Evolutionary conservation across 202 grass and related monocot genomes (phyloP), one percentile per base, ranked within the genome.

Genomic region (Elaeis oleifera): DNA sequence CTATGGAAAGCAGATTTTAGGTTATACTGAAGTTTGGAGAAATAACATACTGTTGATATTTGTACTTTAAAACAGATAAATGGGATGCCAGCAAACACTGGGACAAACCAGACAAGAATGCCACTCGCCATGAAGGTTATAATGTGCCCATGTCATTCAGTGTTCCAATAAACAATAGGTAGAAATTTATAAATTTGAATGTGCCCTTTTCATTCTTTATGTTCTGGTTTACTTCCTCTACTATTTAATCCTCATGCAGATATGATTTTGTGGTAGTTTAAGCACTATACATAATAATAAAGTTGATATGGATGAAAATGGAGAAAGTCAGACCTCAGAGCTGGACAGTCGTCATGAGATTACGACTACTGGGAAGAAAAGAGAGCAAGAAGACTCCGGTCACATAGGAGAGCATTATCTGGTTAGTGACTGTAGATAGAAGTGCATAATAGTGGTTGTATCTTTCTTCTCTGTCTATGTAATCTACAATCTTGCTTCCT

Each of bases 341-440:
- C 63, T 82, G 71, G 62, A 81, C 24, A 50, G 71, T 60, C 51
- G 67, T 58, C 54, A 66, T 48, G 74, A 69, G 53, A 55, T 57
- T 82, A 25, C 59, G 56, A 66, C 27, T 61, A 80, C 50, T 51
- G 79, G 89, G 89, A 91, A 79, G 71, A 84, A 91, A 83, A 61
- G 74, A 82, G 84, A 89, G 74, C 70, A 86, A 89, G 77, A 71
- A 97, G 79, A 80, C 74, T 62, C 64, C 73, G 81, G 68, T 75
- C 81, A 63, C 49, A 82, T 97, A 85, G 89, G 84, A 52, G 23
- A 18, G 68, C 72, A 80, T 56, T 20, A 44, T 44, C 36, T 44
- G 11, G 8, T 13, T 44, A 14, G 36, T 44, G 13, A 44, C 36
- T 44, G 8, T 44, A 44, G 6, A 44, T 44, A 44, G 8, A 44